A percentile compares a stretch with the other conserved stretches of the same genome.
Evolutionary conservation across 352 stramenopile species (phyloP).

Genomic region (Phytophthora boehmeriae): DNA sequence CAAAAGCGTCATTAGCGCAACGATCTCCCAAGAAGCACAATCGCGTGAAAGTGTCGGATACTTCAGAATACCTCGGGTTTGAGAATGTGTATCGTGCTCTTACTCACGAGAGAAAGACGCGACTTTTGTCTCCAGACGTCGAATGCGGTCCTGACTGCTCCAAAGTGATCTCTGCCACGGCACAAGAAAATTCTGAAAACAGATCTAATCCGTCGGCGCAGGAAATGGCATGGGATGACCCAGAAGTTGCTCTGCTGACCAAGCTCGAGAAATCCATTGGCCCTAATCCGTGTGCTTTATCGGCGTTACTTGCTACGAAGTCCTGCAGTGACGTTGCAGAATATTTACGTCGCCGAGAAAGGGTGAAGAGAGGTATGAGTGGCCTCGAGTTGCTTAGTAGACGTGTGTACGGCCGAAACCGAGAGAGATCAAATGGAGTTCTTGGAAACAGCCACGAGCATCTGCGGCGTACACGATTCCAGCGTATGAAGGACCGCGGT

Average conservation of each 20-base stretch:
- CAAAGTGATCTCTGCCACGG: slow-evolving; percentile 10
- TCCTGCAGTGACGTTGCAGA: slow-evolving; percentile 47
- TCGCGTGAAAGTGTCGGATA: slow-evolving; percentile 44
- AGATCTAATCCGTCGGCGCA: neutral
- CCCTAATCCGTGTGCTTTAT: slow-evolving; percentile 46
- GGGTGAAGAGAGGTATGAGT: slow-evolving; percentile 13
- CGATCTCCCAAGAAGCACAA: slow-evolving; percentile 42
- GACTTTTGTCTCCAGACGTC: slow-evolving; percentile 28
- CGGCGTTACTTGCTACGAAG: slow-evolving; percentile 44
- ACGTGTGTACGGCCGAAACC: slow-evolving; percentile 19
- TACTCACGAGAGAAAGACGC: slow-evolving; percentile 33
- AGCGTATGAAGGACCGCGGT: slow-evolving; percentile 84
- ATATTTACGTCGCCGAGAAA: slow-evolving; percentile 20
- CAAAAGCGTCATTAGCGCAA: slow-evolving; percentile 51
- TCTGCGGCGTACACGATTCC: slow-evolving; percentile 64
- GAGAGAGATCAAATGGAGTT: slow-evolving; percentile 39
- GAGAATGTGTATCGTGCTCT: slow-evolving; percentile 53
- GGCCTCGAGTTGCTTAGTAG: slow-evolving; percentile 20
- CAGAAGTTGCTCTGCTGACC: slow-evolving; percentile 50
- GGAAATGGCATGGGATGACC: slow-evolving; percentile 36
- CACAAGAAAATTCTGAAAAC: slow-evolving; percentile 7
- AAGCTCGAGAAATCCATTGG: slow-evolving; percentile 48
- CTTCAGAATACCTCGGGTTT: slow-evolving; percentile 65
- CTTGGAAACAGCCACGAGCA: slow-evolving; percentile 74
- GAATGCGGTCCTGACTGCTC: slow-evolving; percentile 35